These are phyloP conservation scores for Papiliotrema laurentii DNA, from an alignment of 1,284 basidiomycete genomes.

Conservation along the genomic window DNA sequence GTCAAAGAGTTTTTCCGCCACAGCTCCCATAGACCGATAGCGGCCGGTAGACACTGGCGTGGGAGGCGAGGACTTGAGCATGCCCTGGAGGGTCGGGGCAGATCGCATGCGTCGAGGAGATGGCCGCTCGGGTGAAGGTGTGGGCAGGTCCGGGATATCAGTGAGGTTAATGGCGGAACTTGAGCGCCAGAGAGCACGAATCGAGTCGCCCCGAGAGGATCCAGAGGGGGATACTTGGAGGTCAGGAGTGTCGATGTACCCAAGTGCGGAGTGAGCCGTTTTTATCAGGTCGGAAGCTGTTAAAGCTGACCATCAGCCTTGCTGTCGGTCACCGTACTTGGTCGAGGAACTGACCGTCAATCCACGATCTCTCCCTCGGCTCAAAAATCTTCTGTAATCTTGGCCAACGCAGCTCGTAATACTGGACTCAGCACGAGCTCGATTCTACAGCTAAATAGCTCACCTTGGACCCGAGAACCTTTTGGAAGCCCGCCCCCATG, in stretches of 20 bases:
- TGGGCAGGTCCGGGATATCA: constrained; percentile 20
- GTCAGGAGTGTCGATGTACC: constrained; percentile 17
- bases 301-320: no score
- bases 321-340: neutral
- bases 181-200: constrained; percentile 30
- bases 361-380: constrained; percentile 59
- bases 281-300: constrained; percentile 12
- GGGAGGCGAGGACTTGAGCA: neutral
- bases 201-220: constrained; percentile 26
- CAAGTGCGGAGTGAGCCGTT: constrained; percentile 27
- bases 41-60: neutral
- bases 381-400: constrained; percentile 66
- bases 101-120: constrained; percentile 10
- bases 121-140: constrained; percentile 4
- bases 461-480: constrained; percentile 57
- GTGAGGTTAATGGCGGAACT: constrained; percentile 8
- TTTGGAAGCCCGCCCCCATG: constrained; percentile 75
- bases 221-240: neutral
- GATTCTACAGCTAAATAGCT: constrained; percentile 17
- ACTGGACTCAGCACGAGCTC: constrained; percentile 47
- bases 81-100: constrained; percentile 10
- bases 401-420: constrained; percentile 78
- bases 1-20: no score
- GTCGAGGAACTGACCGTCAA: constrained; percentile 48
- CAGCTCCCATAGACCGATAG: no score